Evolutionary conservation across 768 basidiomycete genomes (phyloP).

Genomic region (Coprinopsis strossmayeri): DNA sequence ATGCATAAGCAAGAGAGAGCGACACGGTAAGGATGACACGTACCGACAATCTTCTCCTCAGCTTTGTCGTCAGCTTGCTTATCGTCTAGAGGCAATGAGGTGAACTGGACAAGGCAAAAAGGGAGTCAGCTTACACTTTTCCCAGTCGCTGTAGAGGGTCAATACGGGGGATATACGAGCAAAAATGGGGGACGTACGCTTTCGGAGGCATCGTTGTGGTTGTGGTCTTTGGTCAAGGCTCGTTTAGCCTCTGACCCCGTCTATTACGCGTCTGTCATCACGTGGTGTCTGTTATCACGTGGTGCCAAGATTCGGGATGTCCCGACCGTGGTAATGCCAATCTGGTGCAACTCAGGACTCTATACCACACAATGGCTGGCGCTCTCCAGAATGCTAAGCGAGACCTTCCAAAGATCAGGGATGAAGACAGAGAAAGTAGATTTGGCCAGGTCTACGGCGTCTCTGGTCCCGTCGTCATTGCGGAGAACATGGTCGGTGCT

Average conservation of each 20-base stretch:
- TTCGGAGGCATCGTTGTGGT: slow-evolving; percentile 80
- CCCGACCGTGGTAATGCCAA: neutral
- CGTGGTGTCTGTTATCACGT: slow-evolving; percentile 14
- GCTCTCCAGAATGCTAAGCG: slow-evolving; percentile 87
- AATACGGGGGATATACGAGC: slow-evolving; percentile 8
- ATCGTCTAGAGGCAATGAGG: slow-evolving; percentile 46
- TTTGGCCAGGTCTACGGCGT: slow-evolving; percentile 92
- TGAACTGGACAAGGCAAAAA: neutral
- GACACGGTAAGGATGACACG: slow-evolving; percentile 18
- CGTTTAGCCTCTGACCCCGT: slow-evolving; percentile 9
- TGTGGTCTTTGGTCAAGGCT: slow-evolving; percentile 17
- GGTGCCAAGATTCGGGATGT: neutral
- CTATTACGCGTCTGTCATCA: slow-evolving; percentile 28
- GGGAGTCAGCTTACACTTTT: slow-evolving; percentile 68
- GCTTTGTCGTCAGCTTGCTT: slow-evolving; percentile 84
- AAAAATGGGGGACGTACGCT: slow-evolving; percentile 55
- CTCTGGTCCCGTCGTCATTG: slow-evolving; percentile 97
- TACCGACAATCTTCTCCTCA: slow-evolving; percentile 89
- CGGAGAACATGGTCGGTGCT: slow-evolving; percentile 90
- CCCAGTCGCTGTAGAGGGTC: slow-evolving; percentile 74
- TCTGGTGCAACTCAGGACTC: neutral
- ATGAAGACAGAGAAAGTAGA: slow-evolving; percentile 85
- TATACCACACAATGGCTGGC: slow-evolving; percentile 64
- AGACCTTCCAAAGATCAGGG: slow-evolving; percentile 79
- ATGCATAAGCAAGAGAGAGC: slow-evolving; percentile 9